A percentile compares a stretch with the other conserved stretches of the same genome.
These are phyloP conservation scores for Raphidocelis subcapitata DNA, from an alignment of 139 green algal genomes.

Conservation along the genomic window DNA sequence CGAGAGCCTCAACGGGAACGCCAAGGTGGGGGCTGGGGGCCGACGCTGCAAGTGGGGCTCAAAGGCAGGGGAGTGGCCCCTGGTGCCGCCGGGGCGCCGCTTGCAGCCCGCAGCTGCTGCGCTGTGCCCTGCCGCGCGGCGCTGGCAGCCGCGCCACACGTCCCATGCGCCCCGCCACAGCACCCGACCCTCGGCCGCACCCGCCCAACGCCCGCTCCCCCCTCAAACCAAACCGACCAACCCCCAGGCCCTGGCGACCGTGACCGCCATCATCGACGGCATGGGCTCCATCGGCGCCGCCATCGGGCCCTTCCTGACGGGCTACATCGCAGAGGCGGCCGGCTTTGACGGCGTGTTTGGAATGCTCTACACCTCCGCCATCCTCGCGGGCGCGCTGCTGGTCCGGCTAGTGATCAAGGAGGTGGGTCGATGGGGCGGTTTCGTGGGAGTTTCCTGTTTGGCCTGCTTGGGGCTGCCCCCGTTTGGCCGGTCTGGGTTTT, in stretches of 20 bases:
- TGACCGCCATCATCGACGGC: conserved; percentile 97
- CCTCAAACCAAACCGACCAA: background rate
- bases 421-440: conserved; percentile 9
- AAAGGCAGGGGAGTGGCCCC: no score
- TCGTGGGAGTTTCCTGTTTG: background rate
- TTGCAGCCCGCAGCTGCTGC: no score
- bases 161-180: no score
- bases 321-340: conserved; percentile 72
- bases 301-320: conserved; percentile 88
- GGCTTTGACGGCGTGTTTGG: conserved; percentile 89
- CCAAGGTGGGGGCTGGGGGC: conserved; percentile 53
- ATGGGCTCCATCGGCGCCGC: conserved; percentile 93
- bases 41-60: no score
- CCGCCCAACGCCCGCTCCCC: background rate
- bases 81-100: no score
- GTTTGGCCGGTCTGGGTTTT: no score
- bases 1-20: conserved; percentile 80
- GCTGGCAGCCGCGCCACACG: no score
- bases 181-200: no score
- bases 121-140: no score
- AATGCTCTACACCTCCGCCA: conserved; percentile 79
- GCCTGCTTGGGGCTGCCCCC: no score
- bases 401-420: conserved; percentile 32
- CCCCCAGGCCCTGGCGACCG: conserved; percentile 80
- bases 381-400: conserved; percentile 63